Conservation (phyloP, 352 stramenopile species). For the Phytophthora chlamydospora region DNA sequence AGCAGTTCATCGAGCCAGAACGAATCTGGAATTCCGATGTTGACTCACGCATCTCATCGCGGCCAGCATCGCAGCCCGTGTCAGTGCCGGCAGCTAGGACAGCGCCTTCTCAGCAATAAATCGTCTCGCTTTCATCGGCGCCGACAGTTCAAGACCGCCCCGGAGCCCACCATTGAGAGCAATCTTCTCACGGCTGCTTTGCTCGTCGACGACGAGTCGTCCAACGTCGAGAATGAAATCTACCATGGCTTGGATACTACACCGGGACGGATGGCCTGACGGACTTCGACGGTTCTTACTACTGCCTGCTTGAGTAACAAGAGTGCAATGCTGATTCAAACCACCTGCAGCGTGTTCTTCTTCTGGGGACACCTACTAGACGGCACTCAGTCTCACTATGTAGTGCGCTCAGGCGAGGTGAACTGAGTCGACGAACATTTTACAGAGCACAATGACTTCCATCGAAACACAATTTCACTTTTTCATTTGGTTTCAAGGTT, state of each 20-base stretch:
- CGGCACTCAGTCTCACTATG: too few species aligned
- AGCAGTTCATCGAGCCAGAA: constrained; percentile 19
- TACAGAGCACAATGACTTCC: too few species aligned
- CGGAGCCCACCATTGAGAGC: constrained; percentile 7
- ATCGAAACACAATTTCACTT: too few species aligned
- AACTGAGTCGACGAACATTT: too few species aligned
- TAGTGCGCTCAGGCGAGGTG: too few species aligned
- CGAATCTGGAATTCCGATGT: constrained; percentile 29
- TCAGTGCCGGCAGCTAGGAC: constrained; percentile 55
- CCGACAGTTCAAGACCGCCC: constrained; percentile 16
- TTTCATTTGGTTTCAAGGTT: too few species aligned
- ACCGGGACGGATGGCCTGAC: constrained; percentile 19
- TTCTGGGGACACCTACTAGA: too few species aligned
- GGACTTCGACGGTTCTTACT: too few species aligned
- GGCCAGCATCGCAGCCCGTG: constrained; percentile 25
- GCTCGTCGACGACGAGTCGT: constrained; percentile 21
- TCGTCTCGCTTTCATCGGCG: constrained; percentile 19
- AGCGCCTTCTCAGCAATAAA: constrained; percentile 39
- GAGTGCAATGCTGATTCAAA: too few species aligned
- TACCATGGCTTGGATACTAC: constrained; percentile 16
- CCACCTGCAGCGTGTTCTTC: too few species aligned
- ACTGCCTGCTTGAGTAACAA: too few species aligned
- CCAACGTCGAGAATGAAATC: constrained; percentile 1
- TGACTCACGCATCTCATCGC: constrained; percentile 10
- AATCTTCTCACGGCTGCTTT: constrained; percentile 22